Evolutionary conservation across 2,329 filamentous ascomycete genomes (phyloP).

Genomic region (Whalleya microplaca): DNA sequence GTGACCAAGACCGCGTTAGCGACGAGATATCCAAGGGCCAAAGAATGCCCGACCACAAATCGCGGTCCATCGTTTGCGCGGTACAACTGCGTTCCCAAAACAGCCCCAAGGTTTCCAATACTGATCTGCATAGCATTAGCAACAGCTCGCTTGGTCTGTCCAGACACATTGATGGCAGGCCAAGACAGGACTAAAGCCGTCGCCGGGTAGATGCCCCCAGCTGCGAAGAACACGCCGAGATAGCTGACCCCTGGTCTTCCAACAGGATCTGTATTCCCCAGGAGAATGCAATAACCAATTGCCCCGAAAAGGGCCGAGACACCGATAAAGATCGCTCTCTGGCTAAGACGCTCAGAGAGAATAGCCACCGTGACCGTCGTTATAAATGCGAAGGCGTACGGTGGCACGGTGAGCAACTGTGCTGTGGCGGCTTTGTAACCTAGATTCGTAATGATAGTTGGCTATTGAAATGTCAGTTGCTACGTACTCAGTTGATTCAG

Average conservation of each 20-base stretch:
- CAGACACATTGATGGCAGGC: conserved; percentile 73
- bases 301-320: conserved; percentile 58
- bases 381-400: conserved; percentile 65
- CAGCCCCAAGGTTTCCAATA: conserved; percentile 70
- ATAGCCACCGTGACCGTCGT: conserved; percentile 62
- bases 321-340: conserved; percentile 67
- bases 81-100: conserved; percentile 73
- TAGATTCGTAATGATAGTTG: conserved; percentile 57
- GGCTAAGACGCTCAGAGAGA: conserved; percentile 60
- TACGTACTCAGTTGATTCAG: neutral
- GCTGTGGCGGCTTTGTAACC: conserved; percentile 58
- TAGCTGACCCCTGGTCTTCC: conserved; percentile 61
- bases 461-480: conserved; percentile 33
- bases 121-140: conserved; percentile 74
- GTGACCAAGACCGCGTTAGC: conserved; percentile 59
- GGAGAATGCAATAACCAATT: conserved; percentile 65
- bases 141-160: conserved; percentile 70
- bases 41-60: conserved; percentile 68
- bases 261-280: conserved; percentile 51
- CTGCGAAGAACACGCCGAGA: conserved; percentile 64
- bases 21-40: conserved; percentile 67
- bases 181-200: conserved; percentile 67
- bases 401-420: conserved; percentile 65
- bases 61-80: conserved; percentile 61
- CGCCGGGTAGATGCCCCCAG: conserved; percentile 69